These are phyloP conservation scores for Rhizoclosmatium sp. DNA, from an alignment of 192 early-diverging fungal genomes.

Conservation along the genomic window DNA sequence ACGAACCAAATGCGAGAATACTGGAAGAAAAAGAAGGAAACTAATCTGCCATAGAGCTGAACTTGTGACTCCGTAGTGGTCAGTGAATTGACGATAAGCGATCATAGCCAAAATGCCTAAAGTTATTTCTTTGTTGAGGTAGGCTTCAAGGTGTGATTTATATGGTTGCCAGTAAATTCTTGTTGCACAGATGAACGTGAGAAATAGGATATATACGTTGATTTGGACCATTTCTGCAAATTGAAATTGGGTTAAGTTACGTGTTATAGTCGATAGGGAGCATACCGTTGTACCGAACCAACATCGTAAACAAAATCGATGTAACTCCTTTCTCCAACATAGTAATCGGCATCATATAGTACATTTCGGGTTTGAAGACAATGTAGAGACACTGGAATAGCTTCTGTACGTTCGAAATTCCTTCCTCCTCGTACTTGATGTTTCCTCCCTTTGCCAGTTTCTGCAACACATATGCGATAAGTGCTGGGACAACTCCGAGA, in stretches of 20 bases:
- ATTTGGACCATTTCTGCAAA: constrained; percentile 13
- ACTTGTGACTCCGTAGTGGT: not conserved
- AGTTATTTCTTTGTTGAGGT: constrained; percentile 31
- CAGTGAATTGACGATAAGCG: constrained; percentile 14
- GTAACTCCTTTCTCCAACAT: constrained; percentile 36
- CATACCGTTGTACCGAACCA: not conserved
- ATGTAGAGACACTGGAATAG: constrained; percentile 35
- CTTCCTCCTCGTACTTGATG: constrained; percentile 27
- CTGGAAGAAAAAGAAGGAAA: constrained; percentile 11
- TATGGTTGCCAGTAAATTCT: constrained; percentile 35
- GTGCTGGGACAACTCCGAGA: constrained; percentile 4
- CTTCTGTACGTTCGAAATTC: constrained; percentile 20
- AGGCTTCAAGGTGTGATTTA: constrained; percentile 27
- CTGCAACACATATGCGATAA: not conserved
- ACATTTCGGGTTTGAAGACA: constrained; percentile 34
- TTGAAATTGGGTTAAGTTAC: not conserved
- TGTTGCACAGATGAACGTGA: constrained; percentile 20
- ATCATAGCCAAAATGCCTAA: constrained; percentile 26
- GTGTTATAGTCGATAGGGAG: not conserved
- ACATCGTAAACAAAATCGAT: constrained; percentile 34
- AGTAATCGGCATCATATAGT: constrained; percentile 28
- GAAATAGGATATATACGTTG: constrained; percentile 29
- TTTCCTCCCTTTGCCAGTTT: not conserved
- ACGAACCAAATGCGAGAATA: constrained; percentile 10
- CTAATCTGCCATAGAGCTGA: not conserved